Evolutionary conservation across 2,329 filamentous ascomycete species (phyloP).

Genomic region (Chalaropsis ovoidea): DNA sequence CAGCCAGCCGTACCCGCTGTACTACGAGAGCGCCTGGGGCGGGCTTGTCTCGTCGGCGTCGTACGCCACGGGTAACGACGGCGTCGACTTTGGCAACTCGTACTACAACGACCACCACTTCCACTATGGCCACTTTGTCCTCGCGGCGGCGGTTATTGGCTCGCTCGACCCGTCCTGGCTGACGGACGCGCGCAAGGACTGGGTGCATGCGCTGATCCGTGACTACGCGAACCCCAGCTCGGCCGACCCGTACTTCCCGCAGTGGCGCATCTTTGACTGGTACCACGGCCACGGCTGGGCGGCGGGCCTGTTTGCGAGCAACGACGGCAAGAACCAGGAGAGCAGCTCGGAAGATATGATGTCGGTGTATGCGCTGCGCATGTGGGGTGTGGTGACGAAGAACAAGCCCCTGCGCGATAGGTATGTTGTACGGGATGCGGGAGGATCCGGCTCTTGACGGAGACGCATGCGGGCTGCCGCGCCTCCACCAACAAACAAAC

Average conservation of each 20-base stretch:
- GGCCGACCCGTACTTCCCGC: slow-evolving; percentile 65
- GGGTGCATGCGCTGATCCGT: slow-evolving; percentile 72
- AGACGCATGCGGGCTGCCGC: not conserved
- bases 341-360: slow-evolving; percentile 85
- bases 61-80: slow-evolving; percentile 57
- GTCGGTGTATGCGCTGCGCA: slow-evolving; percentile 77
- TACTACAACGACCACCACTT: slow-evolving; percentile 70
- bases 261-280: slow-evolving; percentile 82
- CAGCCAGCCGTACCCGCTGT: slow-evolving; percentile 54
- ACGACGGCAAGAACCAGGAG: slow-evolving; percentile 74
- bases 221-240: slow-evolving; percentile 68
- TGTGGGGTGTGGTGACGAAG: slow-evolving; percentile 78
- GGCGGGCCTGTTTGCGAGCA: slow-evolving; percentile 59
- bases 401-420: slow-evolving; percentile 70
- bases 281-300: slow-evolving; percentile 93
- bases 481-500: not conserved
- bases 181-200: slow-evolving; percentile 55
- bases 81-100: slow-evolving; percentile 80
- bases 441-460: not conserved
- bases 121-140: slow-evolving; percentile 82
- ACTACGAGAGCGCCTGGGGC: slow-evolving; percentile 64
- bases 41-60: slow-evolving; percentile 68
- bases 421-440: slow-evolving; percentile 31
- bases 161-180: slow-evolving; percentile 70
- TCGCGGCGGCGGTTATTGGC: slow-evolving; percentile 72